A percentile compares a stretch with the other conserved stretches of the same genome.
These are phyloP conservation scores for Steccherinum ochraceum DNA, from an alignment of 768 basidiomycete genomes.

Conservation along the genomic window DNA sequence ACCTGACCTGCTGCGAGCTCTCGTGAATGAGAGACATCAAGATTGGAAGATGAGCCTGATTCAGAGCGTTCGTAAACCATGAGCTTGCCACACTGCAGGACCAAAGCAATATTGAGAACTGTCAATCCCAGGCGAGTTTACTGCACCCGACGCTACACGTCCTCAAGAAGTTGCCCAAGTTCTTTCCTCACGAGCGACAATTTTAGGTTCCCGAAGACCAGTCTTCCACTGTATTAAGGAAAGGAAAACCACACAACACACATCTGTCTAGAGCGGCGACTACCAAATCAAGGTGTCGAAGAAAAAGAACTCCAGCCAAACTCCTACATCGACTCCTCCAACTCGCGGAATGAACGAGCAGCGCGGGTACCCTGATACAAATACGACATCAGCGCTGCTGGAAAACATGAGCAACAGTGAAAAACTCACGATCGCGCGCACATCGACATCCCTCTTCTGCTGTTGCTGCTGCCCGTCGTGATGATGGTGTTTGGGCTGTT, in stretches of 20 bases:
- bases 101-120: too few relatives aligned
- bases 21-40: too few relatives aligned
- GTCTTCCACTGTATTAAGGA: neutral
- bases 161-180: too few relatives aligned
- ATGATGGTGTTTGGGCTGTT: neutral
- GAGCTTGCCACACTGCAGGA: too few relatives aligned
- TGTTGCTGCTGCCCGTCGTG: neutral
- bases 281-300: neutral
- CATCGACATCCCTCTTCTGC: neutral
- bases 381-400: neutral
- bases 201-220: neutral
- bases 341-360: neutral
- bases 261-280: neutral
- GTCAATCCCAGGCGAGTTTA: too few relatives aligned
- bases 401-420: neutral
- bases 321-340: neutral
- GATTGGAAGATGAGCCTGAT: too few relatives aligned
- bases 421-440: neutral
- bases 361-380: neutral
- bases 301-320: neutral
- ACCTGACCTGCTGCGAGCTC: too few relatives aligned
- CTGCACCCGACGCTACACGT: too few relatives aligned
- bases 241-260: neutral
- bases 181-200: too few relatives aligned
- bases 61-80: too few relatives aligned